Conservation (phyloP, 2,329 filamentous ascomycete species). For the Penicillium concentricum region DNA sequence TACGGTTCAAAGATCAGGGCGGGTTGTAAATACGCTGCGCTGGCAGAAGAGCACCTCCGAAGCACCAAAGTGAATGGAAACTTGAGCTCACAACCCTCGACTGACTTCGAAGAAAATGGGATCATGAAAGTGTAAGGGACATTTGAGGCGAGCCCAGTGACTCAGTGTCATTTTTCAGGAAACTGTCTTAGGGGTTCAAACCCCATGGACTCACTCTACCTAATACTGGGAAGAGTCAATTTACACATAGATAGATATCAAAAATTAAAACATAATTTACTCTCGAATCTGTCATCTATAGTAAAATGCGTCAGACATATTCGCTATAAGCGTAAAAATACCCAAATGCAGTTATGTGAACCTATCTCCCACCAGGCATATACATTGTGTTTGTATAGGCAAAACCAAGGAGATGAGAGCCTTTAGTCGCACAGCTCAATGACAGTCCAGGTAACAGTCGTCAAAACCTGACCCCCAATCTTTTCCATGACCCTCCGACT, state of each 20-base stretch:
- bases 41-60: not conserved
- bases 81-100: not conserved
- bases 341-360: not conserved
- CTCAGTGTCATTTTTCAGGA: not conserved
- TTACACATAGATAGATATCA: not conserved
- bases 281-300: not conserved
- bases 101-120: not conserved
- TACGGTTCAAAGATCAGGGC: not conserved
- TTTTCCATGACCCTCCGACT: conserved; percentile 48
- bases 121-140: not conserved
- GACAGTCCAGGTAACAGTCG: conserved; percentile 40
- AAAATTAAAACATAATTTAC: not conserved
- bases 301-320: not conserved
- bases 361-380: too few relatives aligned
- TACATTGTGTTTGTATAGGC: too few relatives aligned
- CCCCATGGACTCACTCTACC: not conserved
- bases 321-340: not conserved
- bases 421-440: conserved; percentile 30
- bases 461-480: conserved; percentile 37
- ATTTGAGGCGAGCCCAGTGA: not conserved
- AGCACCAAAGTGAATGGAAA: not conserved
- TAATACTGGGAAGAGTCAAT: not conserved
- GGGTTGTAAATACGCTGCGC: not conserved
- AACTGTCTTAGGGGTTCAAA: not conserved
- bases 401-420: not conserved